These are phyloP conservation scores for Globisporangium okanoganense DNA, from an alignment of 352 stramenopile genomes.

Conservation along the genomic window DNA sequence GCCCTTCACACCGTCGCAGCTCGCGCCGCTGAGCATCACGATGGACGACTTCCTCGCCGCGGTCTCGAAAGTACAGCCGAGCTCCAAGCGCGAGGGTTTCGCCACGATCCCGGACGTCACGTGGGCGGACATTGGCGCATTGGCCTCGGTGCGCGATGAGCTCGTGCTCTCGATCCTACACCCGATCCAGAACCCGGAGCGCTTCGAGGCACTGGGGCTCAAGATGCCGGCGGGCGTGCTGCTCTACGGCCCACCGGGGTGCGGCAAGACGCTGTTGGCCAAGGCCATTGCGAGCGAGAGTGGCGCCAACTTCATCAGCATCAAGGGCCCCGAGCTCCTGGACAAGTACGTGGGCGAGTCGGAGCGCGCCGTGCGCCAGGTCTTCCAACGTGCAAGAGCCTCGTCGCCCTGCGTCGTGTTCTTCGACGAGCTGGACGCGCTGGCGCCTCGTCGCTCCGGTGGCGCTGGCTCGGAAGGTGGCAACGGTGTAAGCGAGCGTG, in stretches of 20 bases:
- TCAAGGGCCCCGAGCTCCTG: slow-evolving; percentile 98
- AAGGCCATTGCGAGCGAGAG: slow-evolving; percentile 98
- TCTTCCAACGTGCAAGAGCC: slow-evolving; percentile 97
- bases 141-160: slow-evolving; percentile 92
- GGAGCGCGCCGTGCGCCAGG: slow-evolving; percentile 92
- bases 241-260: slow-evolving; percentile 97
- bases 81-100: slow-evolving; percentile 98
- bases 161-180: slow-evolving; percentile 96
- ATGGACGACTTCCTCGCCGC: slow-evolving; percentile 97
- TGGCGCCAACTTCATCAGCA: slow-evolving; percentile 98
- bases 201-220: slow-evolving; percentile 94
- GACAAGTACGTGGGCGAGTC: slow-evolving; percentile 99
- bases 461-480: slow-evolving; percentile 53
- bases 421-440: slow-evolving; percentile 99
- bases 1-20: slow-evolving; percentile 88
- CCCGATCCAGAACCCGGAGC: slow-evolving; percentile 95
- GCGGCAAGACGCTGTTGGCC: slow-evolving; percentile 98
- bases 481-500: slow-evolving; percentile 92
- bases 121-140: slow-evolving; percentile 97
- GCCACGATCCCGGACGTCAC: slow-evolving; percentile 97
- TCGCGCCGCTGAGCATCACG: slow-evolving; percentile 91
- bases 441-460: slow-evolving; percentile 92
- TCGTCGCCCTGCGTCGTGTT: slow-evolving; percentile 99
- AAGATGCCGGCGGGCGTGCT: slow-evolving; percentile 96
- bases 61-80: slow-evolving; percentile 97